Percentiles rank a stretch among this genome's conserved stretches.
phyloP scores from a whole-genome alignment of 2,329 filamentous ascomycete species.

The Didymella glomerata region DNA sequence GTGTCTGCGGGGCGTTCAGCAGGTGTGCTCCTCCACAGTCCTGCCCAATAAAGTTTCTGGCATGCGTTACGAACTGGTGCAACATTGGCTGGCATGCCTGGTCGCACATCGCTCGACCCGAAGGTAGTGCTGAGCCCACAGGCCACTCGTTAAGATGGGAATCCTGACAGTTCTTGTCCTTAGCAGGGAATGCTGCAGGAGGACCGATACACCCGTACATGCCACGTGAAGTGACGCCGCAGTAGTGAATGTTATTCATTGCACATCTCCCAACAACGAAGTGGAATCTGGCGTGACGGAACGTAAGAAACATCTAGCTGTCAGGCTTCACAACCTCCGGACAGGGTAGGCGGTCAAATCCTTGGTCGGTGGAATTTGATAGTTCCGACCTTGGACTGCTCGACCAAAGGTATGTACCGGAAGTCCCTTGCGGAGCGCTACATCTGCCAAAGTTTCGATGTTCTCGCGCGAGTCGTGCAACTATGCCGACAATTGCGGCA shows the following conservation, averaged over 20 bases:
- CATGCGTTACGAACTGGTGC: constrained; percentile 15
- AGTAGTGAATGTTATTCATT: constrained; percentile 10
- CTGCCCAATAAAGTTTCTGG: constrained; percentile 14
- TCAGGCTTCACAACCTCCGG: neutral
- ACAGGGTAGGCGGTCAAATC: neutral
- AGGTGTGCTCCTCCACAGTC: constrained; percentile 4
- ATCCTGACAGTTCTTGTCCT: neutral
- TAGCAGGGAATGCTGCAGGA: constrained; percentile 12
- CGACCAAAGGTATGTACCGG: constrained; percentile 4
- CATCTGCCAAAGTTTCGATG: neutral
- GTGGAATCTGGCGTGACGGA: neutral
- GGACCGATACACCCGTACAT: neutral
- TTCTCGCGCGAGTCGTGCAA: constrained; percentile 9
- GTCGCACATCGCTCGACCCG: constrained; percentile 16
- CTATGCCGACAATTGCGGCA: constrained; percentile 1
- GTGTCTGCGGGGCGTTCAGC: constrained; percentile 16
- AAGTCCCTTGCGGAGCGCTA: constrained; percentile 9
- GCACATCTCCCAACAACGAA: constrained; percentile 5
- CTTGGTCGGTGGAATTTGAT: neutral
- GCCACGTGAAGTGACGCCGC: constrained; percentile 16
- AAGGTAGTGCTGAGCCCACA: constrained; percentile 12
- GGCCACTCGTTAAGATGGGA: constrained; percentile 1
- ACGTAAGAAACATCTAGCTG: neutral
- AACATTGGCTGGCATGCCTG: constrained; percentile 20
- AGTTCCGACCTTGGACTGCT: neutral